Evolutionary conservation across 2,329 filamentous ascomycete genomes (phyloP).

Genomic region (Rasamsonia emersonii): DNA sequence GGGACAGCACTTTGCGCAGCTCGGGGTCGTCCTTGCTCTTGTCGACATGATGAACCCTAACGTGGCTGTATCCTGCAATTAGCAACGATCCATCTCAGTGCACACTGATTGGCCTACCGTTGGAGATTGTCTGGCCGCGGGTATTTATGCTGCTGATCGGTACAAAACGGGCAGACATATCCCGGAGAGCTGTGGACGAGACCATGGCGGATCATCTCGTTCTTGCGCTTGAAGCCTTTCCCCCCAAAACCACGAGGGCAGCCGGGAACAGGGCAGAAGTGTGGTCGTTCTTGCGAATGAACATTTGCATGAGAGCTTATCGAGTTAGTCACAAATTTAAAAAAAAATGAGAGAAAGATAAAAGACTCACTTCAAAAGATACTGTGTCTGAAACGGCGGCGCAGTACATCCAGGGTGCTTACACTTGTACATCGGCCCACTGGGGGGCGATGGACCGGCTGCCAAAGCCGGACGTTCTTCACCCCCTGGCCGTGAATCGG

Average conservation of each 20-base stretch:
- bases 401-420: slow-evolving; percentile 49
- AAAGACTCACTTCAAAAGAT: slow-evolving; percentile 50
- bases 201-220: slow-evolving; percentile 67
- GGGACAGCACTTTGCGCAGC: slow-evolving; percentile 74
- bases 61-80: slow-evolving; percentile 54
- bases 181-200: slow-evolving; percentile 90
- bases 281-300: slow-evolving; percentile 54
- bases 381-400: slow-evolving; percentile 55
- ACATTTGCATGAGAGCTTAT: slow-evolving; percentile 48
- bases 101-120: slow-evolving; percentile 49
- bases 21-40: slow-evolving; percentile 79
- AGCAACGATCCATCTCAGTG: background rate
- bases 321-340: slow-evolving; percentile 6
- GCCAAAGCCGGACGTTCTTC: slow-evolving; percentile 20
- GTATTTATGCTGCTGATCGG: slow-evolving; percentile 87
- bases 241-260: slow-evolving; percentile 54
- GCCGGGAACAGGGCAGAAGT: slow-evolving; percentile 52
- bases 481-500: slow-evolving; percentile 4
- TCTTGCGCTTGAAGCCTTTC: slow-evolving; percentile 60
- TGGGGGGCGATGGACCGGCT: slow-evolving; percentile 14
- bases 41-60: slow-evolving; percentile 83
- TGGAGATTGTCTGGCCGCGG: slow-evolving; percentile 93
- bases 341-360: background rate
- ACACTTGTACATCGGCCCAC: slow-evolving; percentile 41
- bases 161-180: slow-evolving; percentile 93